Evolutionary conservation across 345 rosid species (phyloP).

Genomic region (Populus ilicifolia): DNA sequence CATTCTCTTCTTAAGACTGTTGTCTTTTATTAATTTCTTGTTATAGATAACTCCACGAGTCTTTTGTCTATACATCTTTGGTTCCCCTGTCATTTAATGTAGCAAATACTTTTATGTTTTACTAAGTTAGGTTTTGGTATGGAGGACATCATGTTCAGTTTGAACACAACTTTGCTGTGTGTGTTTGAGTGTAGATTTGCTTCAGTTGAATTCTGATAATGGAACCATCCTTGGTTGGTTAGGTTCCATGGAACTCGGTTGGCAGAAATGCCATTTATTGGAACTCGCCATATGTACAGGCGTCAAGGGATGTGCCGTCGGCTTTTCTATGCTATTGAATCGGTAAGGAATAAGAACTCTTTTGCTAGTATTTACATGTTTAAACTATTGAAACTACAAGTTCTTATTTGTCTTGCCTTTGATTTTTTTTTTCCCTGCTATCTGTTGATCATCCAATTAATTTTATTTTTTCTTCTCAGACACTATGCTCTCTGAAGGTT

Average conservation of each 20-base stretch:
- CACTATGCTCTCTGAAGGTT: conserved; percentile 25
- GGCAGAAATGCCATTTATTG: conserved; percentile 38
- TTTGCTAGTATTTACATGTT: not conserved
- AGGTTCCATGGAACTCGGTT: conserved; percentile 27
- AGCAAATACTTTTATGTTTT: not conserved
- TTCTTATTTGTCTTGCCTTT: not conserved
- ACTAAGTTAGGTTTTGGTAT: not conserved
- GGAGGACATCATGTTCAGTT: not conserved
- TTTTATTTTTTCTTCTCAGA: conserved; percentile 10
- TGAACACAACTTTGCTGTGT: not conserved
- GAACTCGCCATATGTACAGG: conserved; percentile 33
- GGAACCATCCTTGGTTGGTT: not conserved
- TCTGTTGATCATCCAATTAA: not conserved
- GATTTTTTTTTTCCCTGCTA: not conserved
- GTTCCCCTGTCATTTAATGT: not conserved
- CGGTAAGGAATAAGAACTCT: conserved; percentile 6
- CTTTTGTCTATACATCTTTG: not conserved
- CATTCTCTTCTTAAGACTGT: not conserved
- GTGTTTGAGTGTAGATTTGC: not conserved
- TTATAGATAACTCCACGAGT: not conserved
- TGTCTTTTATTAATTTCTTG: not conserved
- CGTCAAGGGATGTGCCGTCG: conserved; percentile 38
- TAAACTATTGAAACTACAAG: not conserved
- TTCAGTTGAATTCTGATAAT: conserved; percentile 10
- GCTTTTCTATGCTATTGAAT: conserved; percentile 28